Evolutionary conservation across 768 basidiomycete genomes (phyloP), one percentile per base, ranked within the genome.

Genomic region (Hygrophorus pudorinus): DNA sequence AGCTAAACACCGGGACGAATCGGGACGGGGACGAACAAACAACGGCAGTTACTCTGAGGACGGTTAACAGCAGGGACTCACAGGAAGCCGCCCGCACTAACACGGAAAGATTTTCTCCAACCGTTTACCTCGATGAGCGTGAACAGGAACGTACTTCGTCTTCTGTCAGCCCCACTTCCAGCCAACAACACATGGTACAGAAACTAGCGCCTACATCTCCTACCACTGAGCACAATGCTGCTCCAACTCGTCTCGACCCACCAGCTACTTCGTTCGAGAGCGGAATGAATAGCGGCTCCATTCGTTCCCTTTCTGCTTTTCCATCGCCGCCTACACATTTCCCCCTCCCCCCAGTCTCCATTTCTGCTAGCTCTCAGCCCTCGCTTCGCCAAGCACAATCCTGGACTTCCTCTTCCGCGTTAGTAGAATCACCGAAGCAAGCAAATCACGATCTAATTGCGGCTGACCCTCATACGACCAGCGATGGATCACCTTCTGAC

Each of bases 291-390:
- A 67, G 68, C 7, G 72, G 70, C 30, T 79, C 79, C 20, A 69
- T 83, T n/a, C 70, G 79, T 14, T 80, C 82, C 1, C 64, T 87
- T 17, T 82, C 79, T 27, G 79, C 78, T 0, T 87, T 87, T 58
- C 85, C 85, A 17, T 60, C 71, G 0, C 85, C 85, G 12, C 85
- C 85, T 0, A 76, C 75, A 0, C 82, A 85, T 56, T 75, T 81
- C 46, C 84, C 84, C 10, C 60, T 80, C 11, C 84, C 79, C 29
- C 71, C 75, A 21, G 61, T 57, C 14, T 58, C 59, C 41, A 48
- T 51, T 37, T 53, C 52, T 4, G 58, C 59, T 6, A 52, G 55
- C 24, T 55, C 56, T 5, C 58, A 52, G 34, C 53, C 57, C 12
- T 53, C 53, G 7, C 53, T 54, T 30, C 52, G 14, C 45, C 56